Evolutionary conservation across 2,329 filamentous ascomycete species (phyloP).

Genomic region (Plectosphaerella sp.): DNA sequence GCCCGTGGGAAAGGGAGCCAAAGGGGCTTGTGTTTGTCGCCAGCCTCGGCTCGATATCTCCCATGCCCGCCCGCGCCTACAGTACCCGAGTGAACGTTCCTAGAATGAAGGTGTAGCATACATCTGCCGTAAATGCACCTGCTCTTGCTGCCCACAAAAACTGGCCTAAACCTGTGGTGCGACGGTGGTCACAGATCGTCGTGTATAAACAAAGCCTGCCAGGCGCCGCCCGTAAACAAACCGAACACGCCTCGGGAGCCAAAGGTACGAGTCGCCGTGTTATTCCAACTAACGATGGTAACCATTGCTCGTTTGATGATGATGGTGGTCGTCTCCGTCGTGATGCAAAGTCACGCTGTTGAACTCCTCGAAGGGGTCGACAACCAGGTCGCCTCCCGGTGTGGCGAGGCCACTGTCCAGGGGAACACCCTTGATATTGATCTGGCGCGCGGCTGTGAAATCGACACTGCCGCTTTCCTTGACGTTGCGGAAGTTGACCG

Average conservation of each 20-base stretch:
- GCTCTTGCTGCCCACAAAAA: not conserved
- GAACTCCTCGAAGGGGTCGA: conserved; percentile 96
- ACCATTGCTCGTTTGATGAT: conserved; percentile 13
- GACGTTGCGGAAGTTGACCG: conserved; percentile 94
- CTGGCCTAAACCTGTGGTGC: not conserved
- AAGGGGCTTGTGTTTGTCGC: not conserved
- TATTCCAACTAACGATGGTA: conserved; percentile 4
- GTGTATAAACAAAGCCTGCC: not conserved
- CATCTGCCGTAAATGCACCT: not conserved
- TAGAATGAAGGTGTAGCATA: not conserved
- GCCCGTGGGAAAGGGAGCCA: not conserved
- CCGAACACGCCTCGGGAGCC: not conserved
- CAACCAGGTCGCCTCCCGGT: conserved; percentile 67
- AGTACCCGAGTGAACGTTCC: not conserved
- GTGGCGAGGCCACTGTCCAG: conserved; percentile 82
- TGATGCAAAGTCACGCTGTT: conserved; percentile 97
- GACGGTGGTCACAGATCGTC: not conserved
- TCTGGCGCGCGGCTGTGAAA: conserved; percentile 57
- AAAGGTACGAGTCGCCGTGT: not conserved
- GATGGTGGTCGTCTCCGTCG: conserved; percentile 72
- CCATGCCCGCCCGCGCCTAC: not conserved
- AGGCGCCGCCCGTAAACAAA: not conserved
- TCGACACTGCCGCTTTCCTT: conserved; percentile 97
- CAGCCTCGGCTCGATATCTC: not conserved
- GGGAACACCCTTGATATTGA: conserved; percentile 69